Base-by-base conservation (phyloP, 768 basidiomycete genomes). In the Ramaria sp. region DNA sequence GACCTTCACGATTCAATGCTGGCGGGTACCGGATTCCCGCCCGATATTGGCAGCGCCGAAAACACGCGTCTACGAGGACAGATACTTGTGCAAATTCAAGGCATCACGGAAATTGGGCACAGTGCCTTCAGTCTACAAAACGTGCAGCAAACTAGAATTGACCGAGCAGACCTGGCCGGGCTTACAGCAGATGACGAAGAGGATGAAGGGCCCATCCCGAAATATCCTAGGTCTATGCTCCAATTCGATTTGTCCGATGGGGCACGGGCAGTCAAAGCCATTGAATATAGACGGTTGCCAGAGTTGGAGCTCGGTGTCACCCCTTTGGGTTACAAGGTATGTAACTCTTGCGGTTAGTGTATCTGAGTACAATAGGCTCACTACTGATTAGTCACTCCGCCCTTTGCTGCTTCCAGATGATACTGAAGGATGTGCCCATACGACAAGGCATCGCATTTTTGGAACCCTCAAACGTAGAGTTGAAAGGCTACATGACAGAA, bases 51-150 rank as follows among this genome's bases (percentile, higher is more conserved):
- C 7, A 60, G 68, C 12, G 60, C 69, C 7, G 67, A 70, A 24
- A 73, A 76, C 19, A 63, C 67, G 10, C 71, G 72, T 0, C 60
- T 73, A 13, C 63, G 63, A 1, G 75, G 76, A 6, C 60, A 65
- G 72, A 69, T 88, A 33, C 79, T 91, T 38, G 84, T 93, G 10
- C 86, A 96, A 64, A 78, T 96, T 27, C 69, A 73, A 17, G 75
- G 79, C 13, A 78, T 95, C n/a, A 88, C 82, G 17, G 94, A 97
- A 56, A 84, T 96, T 20, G 89, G 85, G 0, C 72, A 79, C 45
- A 91, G 91, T 61, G 94, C 93, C 0, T 88, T 91, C 64, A 81
- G 74, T 52, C 75, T 96, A 17, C 77, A 85, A 59, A 87, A 87
- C 62, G 77, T 80, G 22, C 77, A 86, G 20, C 75, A 81, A 53